These are phyloP conservation scores for Bretschneidera sinensis DNA, from an alignment of 345 rosid species.

Conservation along the genomic window DNA sequence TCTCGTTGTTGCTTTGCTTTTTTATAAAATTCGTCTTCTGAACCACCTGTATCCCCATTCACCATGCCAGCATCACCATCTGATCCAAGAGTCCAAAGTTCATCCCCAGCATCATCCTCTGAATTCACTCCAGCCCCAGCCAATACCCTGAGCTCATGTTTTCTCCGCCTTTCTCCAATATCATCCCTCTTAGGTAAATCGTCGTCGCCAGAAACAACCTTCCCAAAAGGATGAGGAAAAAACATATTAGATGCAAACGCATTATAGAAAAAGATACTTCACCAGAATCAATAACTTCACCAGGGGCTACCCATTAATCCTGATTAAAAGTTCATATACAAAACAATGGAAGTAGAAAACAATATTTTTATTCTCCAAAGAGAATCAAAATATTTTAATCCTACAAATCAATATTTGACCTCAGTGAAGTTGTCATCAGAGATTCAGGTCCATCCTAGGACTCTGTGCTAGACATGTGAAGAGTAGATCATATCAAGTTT, in stretches of 20 bases:
- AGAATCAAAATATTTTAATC: not conserved
- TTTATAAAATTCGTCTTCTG: conserved; percentile 67
- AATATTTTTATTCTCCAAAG: not conserved
- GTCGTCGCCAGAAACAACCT: conserved; percentile 84
- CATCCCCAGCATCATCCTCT: conserved; percentile 47
- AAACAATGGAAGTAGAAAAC: too few species aligned
- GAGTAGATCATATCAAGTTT: not conserved
- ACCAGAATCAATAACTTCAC: not conserved
- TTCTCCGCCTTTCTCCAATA: conserved; percentile 91
- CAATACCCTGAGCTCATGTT: conserved; percentile 75
- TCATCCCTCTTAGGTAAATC: conserved; percentile 89
- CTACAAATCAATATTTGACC: too few species aligned
- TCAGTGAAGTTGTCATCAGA: too few species aligned
- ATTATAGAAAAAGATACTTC: too few species aligned
- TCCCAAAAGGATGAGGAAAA: conserved; percentile 9
- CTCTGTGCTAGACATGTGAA: not conserved
- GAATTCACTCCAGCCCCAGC: conserved; percentile 71
- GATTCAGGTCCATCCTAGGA: too few species aligned
- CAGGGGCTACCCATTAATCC: not conserved
- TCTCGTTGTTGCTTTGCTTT: conserved; percentile 48
- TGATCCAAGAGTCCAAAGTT: conserved; percentile 21
- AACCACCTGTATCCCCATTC: conserved; percentile 31
- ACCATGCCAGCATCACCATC: conserved; percentile 30
- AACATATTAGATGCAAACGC: not conserved
- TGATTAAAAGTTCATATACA: too few species aligned